Evolutionary conservation across 192 early-diverging fungal species (phyloP), one percentile per base, ranked within the genome.

Genomic region (Piromyces finnis): DNA sequence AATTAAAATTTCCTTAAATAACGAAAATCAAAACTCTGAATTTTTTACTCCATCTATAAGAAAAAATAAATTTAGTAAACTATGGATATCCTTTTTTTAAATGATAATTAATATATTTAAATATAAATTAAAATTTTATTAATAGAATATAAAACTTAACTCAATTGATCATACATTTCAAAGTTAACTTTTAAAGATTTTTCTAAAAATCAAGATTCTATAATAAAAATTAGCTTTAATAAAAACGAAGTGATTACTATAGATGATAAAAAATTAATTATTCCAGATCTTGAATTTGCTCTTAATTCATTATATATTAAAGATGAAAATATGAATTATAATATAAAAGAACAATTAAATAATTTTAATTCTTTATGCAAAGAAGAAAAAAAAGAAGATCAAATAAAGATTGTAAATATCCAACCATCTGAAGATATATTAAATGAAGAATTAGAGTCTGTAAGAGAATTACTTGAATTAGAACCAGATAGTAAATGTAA

Each of bases 401-500:
- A 86, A 16, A 78, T 14, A 82, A 85, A 80, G 80, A 83, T 68
- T 86, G 83, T 86, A 80, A 81, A 32, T 83, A 85, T 13, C 81
- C 84, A 22, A 82, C 81, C 26, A 78, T 84, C 85, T 29, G 79
- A 82, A 4, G 78, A 79, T 12, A 77, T 93, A 5, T 85, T 93
- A 77, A 35, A 85, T 30, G 82, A 84, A 29, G 94, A 96, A 83
- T 87, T 92, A 68, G 79, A 85, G 29, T 83, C 85, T 29, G 83
- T 95, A 12, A 84, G 88, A 35, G 94, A 94, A 80, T 82, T 96
- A 28, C 77, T 90, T 15, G 94, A 94, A 29, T 22, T 94, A 17
- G 94, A 96, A 81, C 93, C 94, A 2, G 91, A 95, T 32, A 91
- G 91, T 80, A 94, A 93, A 89, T 95, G 93, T 94, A 88, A 84